Conservation (phyloP, 805 yeast species). For the Starmerella geochares region DNA sequence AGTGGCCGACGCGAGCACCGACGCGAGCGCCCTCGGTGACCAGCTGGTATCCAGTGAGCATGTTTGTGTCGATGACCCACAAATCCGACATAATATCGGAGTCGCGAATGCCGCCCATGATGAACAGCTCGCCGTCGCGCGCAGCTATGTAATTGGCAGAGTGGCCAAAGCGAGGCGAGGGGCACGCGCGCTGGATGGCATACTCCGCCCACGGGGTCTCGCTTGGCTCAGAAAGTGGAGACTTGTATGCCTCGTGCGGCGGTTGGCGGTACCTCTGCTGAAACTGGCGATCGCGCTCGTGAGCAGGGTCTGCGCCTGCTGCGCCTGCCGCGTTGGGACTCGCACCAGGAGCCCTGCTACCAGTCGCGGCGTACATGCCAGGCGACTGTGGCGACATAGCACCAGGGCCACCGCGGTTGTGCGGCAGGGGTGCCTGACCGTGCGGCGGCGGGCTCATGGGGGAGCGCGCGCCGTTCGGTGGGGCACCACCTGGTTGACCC, state of each 20-base stretch:
- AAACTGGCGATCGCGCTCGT: constrained; percentile 10
- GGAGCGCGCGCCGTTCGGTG: background rate
- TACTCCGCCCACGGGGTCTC: constrained; percentile 32
- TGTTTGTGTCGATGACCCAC: constrained; percentile 66
- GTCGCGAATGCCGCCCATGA: constrained; percentile 93
- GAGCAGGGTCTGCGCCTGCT: background rate
- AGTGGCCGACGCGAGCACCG: constrained; percentile 95
- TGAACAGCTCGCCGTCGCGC: constrained; percentile 67
- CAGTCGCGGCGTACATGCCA: constrained; percentile 1
- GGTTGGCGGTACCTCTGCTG: constrained; percentile 19
- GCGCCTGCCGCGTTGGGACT: background rate
- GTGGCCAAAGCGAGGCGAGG: constrained; percentile 92
- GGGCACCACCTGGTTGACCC: background rate
- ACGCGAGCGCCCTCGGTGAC: constrained; percentile 59
- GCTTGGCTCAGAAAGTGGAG: constrained; percentile 19
- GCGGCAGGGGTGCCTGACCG: constrained; percentile 1
- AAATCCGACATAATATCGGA: constrained; percentile 90
- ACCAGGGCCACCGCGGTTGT: background rate
- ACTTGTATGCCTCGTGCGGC: constrained; percentile 9
- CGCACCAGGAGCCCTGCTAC: background rate
- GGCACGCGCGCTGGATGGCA: constrained; percentile 42
- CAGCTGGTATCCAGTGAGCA: constrained; percentile 43
- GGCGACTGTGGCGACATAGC: background rate
- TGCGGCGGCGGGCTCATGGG: constrained; percentile 8
- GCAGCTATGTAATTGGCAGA: constrained; percentile 69